Evolutionary conservation across 306 rosid genomes (phyloP).

Genomic region (Cucumis hystrix): DNA sequence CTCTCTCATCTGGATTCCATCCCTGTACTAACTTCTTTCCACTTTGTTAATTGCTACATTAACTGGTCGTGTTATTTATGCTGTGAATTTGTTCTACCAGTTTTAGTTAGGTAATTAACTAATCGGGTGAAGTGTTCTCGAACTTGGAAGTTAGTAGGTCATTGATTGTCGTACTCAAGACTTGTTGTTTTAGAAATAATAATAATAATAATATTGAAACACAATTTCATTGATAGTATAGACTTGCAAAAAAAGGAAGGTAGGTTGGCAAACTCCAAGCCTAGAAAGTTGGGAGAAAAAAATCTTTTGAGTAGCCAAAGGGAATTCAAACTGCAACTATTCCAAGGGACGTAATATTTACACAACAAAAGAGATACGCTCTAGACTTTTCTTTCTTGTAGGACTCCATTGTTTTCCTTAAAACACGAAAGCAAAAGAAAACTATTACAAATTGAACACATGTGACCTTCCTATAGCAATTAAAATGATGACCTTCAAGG

Average conservation of each 20-base stretch:
- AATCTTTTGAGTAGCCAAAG: background rate
- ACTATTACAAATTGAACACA: background rate
- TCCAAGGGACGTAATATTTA: background rate
- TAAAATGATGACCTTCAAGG: background rate
- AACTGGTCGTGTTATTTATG: background rate
- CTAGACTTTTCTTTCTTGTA: background rate
- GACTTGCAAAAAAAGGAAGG: background rate
- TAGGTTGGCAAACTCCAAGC: background rate
- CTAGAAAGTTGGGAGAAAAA: background rate
- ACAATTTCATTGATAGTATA: background rate
- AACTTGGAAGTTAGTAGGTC: background rate
- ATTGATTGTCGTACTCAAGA: background rate
- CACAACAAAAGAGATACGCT: background rate
- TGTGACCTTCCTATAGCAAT: background rate
- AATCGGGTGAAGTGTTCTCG: background rate
- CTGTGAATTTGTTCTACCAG: background rate
- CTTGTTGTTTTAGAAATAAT: background rate
- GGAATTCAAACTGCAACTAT: background rate
- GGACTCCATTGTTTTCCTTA: background rate
- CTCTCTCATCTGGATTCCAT: conserved; percentile 90
- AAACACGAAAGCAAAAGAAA: background rate
- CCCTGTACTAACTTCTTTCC: conserved; percentile 39
- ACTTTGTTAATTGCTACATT: background rate
- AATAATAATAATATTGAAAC: background rate
- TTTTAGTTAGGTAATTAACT: background rate